These are phyloP conservation scores for Tolypocladium ophioglossoides DNA, from an alignment of 2,329 filamentous ascomycete genomes.

Conservation along the genomic window DNA sequence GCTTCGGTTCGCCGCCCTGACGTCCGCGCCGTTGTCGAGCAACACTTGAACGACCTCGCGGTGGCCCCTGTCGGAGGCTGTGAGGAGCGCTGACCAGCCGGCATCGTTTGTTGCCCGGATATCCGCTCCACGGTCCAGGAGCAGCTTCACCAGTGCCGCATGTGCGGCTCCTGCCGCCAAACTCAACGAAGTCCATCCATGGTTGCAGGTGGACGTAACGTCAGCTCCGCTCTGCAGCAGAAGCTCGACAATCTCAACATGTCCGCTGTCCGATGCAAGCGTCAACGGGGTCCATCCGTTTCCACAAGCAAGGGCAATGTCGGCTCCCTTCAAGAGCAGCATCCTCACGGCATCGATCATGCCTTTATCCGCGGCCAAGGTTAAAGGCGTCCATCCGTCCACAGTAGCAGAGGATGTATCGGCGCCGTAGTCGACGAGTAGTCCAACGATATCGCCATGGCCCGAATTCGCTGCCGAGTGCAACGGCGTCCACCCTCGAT, in stretches of 20 bases:
- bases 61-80: background rate
- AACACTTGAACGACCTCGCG: background rate
- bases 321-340: slow-evolving; percentile 1
- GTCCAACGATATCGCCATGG: background rate
- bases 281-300: slow-evolving; percentile 3
- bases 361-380: slow-evolving; percentile 4
- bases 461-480: slow-evolving; percentile 7
- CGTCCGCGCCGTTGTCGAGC: background rate
- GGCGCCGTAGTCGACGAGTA: slow-evolving; percentile 4
- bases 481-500: slow-evolving; percentile 5
- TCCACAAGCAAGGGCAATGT: slow-evolving; percentile 1
- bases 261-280: slow-evolving; percentile 1
- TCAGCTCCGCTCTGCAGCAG: slow-evolving; percentile 4
- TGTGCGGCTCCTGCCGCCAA: background rate
- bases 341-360: background rate
- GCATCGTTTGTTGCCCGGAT: background rate
- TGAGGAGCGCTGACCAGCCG: background rate
- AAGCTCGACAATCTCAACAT: slow-evolving; percentile 1
- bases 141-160: background rate
- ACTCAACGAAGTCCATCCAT: slow-evolving; percentile 2
- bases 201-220: slow-evolving; percentile 1
- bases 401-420: slow-evolving; percentile 1
- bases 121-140: slow-evolving; percentile 8
- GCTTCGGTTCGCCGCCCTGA: background rate
- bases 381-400: slow-evolving; percentile 6